Conservation (phyloP, 768 basidiomycete species). For the Boletellus ananas region DNA sequence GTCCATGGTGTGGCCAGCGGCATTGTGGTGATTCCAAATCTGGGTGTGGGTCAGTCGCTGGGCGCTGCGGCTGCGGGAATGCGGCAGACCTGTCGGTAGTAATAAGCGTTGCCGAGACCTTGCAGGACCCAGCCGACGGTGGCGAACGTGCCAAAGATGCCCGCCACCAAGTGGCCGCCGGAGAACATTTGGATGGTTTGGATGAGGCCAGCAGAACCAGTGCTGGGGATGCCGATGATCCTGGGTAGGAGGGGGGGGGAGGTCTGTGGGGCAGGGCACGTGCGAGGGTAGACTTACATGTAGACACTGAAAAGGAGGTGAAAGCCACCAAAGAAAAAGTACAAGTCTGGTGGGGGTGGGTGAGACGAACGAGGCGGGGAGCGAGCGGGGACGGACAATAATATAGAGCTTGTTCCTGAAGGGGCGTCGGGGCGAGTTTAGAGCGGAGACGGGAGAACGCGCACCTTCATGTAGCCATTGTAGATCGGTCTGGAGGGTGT, state of each 20-base stretch:
- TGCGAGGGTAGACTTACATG: slow-evolving; percentile 52
- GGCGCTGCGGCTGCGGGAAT: slow-evolving; percentile 10
- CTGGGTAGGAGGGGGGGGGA: slow-evolving; percentile 46
- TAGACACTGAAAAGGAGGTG: slow-evolving; percentile 91
- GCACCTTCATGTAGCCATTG: slow-evolving; percentile 95
- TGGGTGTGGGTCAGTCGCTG: slow-evolving; percentile 25
- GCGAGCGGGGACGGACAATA: slow-evolving; percentile 60
- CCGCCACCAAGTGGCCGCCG: slow-evolving; percentile 70
- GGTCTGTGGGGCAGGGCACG: slow-evolving; percentile 15
- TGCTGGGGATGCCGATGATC: slow-evolving; percentile 94
- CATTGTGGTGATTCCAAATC: slow-evolving; percentile 76
- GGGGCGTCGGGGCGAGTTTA: slow-evolving; percentile 18
- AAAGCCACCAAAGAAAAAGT: slow-evolving; percentile 95
- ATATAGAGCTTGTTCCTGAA: slow-evolving; percentile 87
- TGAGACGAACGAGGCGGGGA: slow-evolving; percentile 5
- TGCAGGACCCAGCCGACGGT: slow-evolving; percentile 88
- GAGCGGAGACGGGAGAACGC: slow-evolving; percentile 22
- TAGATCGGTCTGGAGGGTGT: slow-evolving; percentile 73
- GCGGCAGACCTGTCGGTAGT: slow-evolving; percentile 66
- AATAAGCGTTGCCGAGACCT: slow-evolving; percentile 74
- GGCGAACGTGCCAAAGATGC: slow-evolving; percentile 73
- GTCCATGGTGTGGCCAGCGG: slow-evolving; percentile 84
- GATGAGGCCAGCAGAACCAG: slow-evolving; percentile 93
- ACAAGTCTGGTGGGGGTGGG: slow-evolving; percentile 60
- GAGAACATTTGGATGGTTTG: slow-evolving; percentile 84